phyloP scores from a whole-genome alignment of 2,329 filamentous ascomycete genomes.

The Mycosphaerelloides madeirae region DNA sequence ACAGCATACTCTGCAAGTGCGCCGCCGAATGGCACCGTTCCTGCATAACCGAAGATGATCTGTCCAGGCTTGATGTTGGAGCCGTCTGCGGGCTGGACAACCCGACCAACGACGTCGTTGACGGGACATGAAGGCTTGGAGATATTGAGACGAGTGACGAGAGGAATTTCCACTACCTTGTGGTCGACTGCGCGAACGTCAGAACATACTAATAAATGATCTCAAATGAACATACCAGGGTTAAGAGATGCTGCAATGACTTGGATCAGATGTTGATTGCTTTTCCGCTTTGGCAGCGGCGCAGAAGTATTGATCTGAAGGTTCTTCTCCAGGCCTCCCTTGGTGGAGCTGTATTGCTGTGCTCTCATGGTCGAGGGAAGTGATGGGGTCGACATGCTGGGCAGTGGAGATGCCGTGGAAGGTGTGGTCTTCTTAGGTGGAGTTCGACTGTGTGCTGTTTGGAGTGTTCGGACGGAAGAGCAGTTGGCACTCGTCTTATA shows the following conservation, averaged over 20 bases:
- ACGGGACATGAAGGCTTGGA: slow-evolving; percentile 44
- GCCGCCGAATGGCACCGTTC: slow-evolving; percentile 30
- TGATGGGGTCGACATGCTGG: background rate
- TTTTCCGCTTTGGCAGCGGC: slow-evolving; percentile 34
- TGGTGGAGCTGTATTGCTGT: slow-evolving; percentile 51
- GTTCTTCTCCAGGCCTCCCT: slow-evolving; percentile 50
- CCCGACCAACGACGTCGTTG: slow-evolving; percentile 50
- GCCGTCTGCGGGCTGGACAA: slow-evolving; percentile 40
- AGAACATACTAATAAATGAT: background rate
- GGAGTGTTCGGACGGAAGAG: too few species aligned
- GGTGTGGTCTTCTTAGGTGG: too few species aligned
- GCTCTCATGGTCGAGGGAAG: slow-evolving; percentile 49
- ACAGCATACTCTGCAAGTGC: slow-evolving; percentile 36
- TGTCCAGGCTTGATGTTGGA: slow-evolving; percentile 33
- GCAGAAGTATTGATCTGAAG: slow-evolving; percentile 45
- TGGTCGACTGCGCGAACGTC: slow-evolving; percentile 48
- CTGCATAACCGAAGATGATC: slow-evolving; percentile 39
- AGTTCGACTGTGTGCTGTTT: too few species aligned
- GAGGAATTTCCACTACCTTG: slow-evolving; percentile 53
- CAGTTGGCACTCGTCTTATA: too few species aligned
- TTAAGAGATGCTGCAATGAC: slow-evolving; percentile 52
- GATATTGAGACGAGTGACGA: slow-evolving; percentile 35
- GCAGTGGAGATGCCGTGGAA: too few species aligned
- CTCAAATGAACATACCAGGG: background rate
- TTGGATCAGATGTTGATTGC: slow-evolving; percentile 51